A percentile compares a stretch with the other conserved stretches of the same genome.
These are phyloP conservation scores for Lactarius deliciosus DNA, from an alignment of 768 basidiomycete genomes.

Conservation along the genomic window DNA sequence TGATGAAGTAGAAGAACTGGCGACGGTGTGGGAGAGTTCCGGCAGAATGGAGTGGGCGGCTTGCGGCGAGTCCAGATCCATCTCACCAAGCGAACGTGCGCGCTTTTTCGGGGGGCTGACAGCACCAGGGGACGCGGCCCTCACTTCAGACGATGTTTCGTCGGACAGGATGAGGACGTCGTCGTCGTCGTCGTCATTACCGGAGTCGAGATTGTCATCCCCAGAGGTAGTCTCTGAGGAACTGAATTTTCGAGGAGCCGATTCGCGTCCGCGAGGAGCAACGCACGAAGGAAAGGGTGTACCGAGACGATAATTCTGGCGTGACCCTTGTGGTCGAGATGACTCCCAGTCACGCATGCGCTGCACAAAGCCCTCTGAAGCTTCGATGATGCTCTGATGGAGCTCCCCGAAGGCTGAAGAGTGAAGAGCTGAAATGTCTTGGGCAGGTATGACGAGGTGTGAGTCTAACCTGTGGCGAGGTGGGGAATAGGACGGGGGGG, in stretches of 20 bases:
- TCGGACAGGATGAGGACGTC: conserved; percentile 56
- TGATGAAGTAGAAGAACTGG: conserved; percentile 44
- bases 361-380: conserved; percentile 63
- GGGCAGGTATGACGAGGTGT: conserved; percentile 15
- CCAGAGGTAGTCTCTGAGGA: conserved; percentile 30
- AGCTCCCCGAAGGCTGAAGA: conserved; percentile 68
- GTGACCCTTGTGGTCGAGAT: conserved; percentile 43
- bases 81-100: conserved; percentile 46
- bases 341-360: conserved; percentile 75
- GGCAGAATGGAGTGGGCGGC: conserved; percentile 35
- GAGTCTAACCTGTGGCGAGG: conserved; percentile 8
- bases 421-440: conserved; percentile 48
- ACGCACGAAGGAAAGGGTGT: conserved; percentile 24
- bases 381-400: conserved; percentile 58
- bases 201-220: conserved; percentile 31
- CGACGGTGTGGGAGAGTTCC: conserved; percentile 39
- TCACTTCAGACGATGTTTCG: conserved; percentile 34
- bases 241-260: conserved; percentile 25
- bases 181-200: conserved; percentile 52
- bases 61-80: conserved; percentile 40
- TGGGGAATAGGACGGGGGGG: conserved; percentile 17
- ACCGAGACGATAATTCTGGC: conserved; percentile 41
- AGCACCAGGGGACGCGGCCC: conserved; percentile 15
- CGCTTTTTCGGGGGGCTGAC: conserved; percentile 40
- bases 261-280: conserved; percentile 16